phyloP scores from a whole-genome alignment of 257 asterid genomes.

The Haberlea rhodopensis region DNA sequence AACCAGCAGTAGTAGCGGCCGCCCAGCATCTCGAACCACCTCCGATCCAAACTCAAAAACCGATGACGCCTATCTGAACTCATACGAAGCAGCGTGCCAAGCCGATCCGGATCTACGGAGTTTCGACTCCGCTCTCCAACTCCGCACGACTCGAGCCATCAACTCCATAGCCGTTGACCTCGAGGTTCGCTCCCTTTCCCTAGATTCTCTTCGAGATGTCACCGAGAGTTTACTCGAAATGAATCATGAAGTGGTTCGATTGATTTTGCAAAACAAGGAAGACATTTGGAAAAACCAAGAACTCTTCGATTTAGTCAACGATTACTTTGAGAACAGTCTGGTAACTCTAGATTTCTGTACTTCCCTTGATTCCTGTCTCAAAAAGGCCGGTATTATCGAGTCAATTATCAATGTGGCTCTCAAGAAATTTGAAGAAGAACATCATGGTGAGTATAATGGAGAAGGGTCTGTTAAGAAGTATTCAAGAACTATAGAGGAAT shows the following conservation, averaged over 20 bases:
- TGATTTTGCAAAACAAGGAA: slow-evolving; percentile 75
- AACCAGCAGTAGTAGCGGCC: background rate
- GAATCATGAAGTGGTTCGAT: slow-evolving; percentile 86
- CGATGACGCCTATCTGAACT: slow-evolving; percentile 40
- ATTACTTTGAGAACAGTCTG: slow-evolving; percentile 83
- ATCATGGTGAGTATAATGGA: slow-evolving; percentile 24
- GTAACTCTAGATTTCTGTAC: slow-evolving; percentile 79
- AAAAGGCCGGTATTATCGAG: slow-evolving; percentile 60
- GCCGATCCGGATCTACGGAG: slow-evolving; percentile 44
- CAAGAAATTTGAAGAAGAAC: slow-evolving; percentile 60
- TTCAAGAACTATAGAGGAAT: slow-evolving; percentile 53
- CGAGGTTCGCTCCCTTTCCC: slow-evolving; percentile 41
- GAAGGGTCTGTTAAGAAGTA: slow-evolving; percentile 26
- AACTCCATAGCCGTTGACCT: slow-evolving; percentile 41
- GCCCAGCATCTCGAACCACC: slow-evolving; percentile 5
- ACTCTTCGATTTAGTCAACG: slow-evolving; percentile 80
- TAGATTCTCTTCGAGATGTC: slow-evolving; percentile 53
- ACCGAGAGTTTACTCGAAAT: slow-evolving; percentile 44
- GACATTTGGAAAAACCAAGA: slow-evolving; percentile 80
- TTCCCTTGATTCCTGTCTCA: slow-evolving; percentile 64
- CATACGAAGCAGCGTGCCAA: slow-evolving; percentile 50
- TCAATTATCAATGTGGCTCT: slow-evolving; percentile 59
- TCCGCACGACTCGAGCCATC: slow-evolving; percentile 43
- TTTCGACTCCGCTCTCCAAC: slow-evolving; percentile 38
- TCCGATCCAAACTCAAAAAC: slow-evolving; percentile 6